Percentiles rank a stretch among this genome's conserved stretches.
Conservation (phyloP, 2,329 filamentous ascomycete genomes). For the Phialophora expanda region DNA sequence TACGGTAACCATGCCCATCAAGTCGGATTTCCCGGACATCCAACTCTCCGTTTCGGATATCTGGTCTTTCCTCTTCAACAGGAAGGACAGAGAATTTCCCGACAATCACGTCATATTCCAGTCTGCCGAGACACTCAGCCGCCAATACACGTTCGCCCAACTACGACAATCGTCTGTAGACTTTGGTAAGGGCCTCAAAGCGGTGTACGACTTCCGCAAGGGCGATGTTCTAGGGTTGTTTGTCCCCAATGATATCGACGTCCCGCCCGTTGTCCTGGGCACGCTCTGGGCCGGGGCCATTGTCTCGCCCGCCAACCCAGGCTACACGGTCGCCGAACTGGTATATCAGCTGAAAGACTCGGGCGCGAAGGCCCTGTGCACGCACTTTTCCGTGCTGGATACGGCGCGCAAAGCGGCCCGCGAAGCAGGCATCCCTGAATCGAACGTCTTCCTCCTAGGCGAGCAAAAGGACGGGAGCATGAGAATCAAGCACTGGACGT, state of each 20-base stretch:
- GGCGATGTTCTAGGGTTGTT: conserved; percentile 83
- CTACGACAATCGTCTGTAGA: conserved; percentile 68
- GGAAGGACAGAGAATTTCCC: conserved; percentile 66
- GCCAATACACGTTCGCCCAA: conserved; percentile 71
- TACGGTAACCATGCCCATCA: conserved; percentile 68
- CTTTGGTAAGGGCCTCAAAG: conserved; percentile 81
- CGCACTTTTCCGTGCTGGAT: conserved; percentile 70
- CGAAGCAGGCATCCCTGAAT: conserved; percentile 70
- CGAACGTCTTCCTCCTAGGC: conserved; percentile 77
- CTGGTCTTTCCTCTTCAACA: conserved; percentile 78
- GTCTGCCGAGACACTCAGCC: conserved; percentile 70
- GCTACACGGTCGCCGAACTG: conserved; percentile 82
- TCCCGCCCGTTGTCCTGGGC: conserved; percentile 76
- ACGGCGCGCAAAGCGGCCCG: conserved; percentile 71
- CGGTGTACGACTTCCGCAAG: conserved; percentile 76
- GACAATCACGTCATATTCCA: conserved; percentile 81
- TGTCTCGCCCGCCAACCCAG: conserved; percentile 84
- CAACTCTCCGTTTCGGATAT: conserved; percentile 76
- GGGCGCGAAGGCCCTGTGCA: conserved; percentile 74
- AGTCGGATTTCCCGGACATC: conserved; percentile 68
- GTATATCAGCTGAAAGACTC: conserved; percentile 83
- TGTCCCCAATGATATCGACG: conserved; percentile 86
- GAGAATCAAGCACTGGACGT: conserved; percentile 72
- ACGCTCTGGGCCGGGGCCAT: conserved; percentile 82
- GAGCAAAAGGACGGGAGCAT: conserved; percentile 65